Percentiles rank a stretch among this genome's conserved stretches.
phyloP scores from a whole-genome alignment of 306 rosid genomes.

The Rubus parviflorus region DNA sequence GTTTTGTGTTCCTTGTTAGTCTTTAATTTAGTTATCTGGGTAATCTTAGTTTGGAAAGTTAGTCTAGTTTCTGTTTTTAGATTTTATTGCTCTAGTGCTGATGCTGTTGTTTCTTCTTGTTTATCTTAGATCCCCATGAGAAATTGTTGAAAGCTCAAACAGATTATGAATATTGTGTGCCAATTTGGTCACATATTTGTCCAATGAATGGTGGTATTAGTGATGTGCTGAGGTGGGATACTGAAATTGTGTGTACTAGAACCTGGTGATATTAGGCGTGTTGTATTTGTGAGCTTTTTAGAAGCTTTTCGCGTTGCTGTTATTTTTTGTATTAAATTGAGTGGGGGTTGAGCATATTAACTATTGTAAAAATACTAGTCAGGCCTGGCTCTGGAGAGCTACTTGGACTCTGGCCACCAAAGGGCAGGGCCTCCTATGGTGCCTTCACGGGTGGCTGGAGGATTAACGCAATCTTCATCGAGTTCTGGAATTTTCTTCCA shows the following conservation, averaged over 20 bases:
- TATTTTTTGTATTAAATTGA: slow-evolving; percentile 29
- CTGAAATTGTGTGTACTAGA: slow-evolving; percentile 12
- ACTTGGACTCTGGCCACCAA: slow-evolving; percentile 67
- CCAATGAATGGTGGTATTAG: slow-evolving; percentile 25
- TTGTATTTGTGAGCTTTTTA: slow-evolving; percentile 15
- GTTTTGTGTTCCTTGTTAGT: slow-evolving; percentile 12
- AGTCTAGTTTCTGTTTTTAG: slow-evolving; percentile 20
- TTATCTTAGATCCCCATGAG: slow-evolving; percentile 39
- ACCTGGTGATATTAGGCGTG: slow-evolving; percentile 17
- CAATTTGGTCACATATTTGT: too few species aligned
- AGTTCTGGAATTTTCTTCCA: slow-evolving; percentile 98
- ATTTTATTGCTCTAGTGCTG: slow-evolving; percentile 21
- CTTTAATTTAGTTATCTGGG: slow-evolving; percentile 5
- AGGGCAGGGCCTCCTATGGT: slow-evolving; percentile 81
- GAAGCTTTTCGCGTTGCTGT: slow-evolving; percentile 5
- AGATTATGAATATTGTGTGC: slow-evolving; percentile 12
- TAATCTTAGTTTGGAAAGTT: slow-evolving; percentile 6
- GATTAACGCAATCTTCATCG: slow-evolving; percentile 84
- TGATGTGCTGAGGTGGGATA: slow-evolving; percentile 25
- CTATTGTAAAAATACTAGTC: slow-evolving; percentile 25
- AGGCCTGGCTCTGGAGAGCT: slow-evolving; percentile 82
- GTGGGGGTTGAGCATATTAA: slow-evolving; percentile 34
- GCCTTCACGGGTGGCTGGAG: slow-evolving; percentile 92
- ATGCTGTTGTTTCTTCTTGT: slow-evolving; percentile 33
- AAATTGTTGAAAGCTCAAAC: slow-evolving; percentile 35